phyloP scores from a whole-genome alignment of 495 filamentous ascomycete genomes.

The Penicillium argentinense region DNA sequence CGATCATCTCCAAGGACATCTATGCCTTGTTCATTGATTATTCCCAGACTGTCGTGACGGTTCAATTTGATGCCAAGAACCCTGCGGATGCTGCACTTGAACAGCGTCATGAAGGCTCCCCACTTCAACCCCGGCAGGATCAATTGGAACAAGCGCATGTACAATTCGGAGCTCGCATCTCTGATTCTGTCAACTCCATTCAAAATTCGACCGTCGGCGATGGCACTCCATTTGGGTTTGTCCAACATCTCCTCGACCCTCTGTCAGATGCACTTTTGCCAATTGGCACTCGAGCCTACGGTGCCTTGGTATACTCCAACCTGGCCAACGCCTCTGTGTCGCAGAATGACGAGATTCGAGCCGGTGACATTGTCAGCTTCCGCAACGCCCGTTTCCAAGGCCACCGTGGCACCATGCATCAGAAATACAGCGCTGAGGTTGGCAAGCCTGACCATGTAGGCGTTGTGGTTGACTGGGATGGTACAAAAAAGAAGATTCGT shows the following conservation, averaged over 20 bases:
- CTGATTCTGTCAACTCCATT: conserved; percentile 62
- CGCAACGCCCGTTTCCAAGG: conserved; percentile 95
- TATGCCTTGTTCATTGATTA: conserved; percentile 92
- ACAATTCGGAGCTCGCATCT: conserved; percentile 72
- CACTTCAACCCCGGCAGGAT: conserved; percentile 83
- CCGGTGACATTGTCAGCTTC: conserved; percentile 91
- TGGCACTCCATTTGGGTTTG: conserved; percentile 71
- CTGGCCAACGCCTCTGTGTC: conserved; percentile 87
- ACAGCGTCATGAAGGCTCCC: conserved; percentile 85
- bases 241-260: conserved; percentile 74
- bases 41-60: conserved; percentile 87
- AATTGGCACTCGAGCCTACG: conserved; percentile 83
- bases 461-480: conserved; percentile 98
- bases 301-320: conserved; percentile 89
- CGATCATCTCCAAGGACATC: conserved; percentile 71
- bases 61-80: conserved; percentile 74
- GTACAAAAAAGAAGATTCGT: conserved; percentile 95
- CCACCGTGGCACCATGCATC: conserved; percentile 91
- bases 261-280: conserved; percentile 74
- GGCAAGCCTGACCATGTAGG: conserved; percentile 93
- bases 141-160: conserved; percentile 83
- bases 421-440: conserved; percentile 86
- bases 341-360: conserved; percentile 90
- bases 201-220: conserved; percentile 82
- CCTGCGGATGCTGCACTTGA: conserved; percentile 69